These are phyloP conservation scores for Teunomyces funiuensis DNA, from an alignment of 805 yeast genomes.

Conservation along the genomic window DNA sequence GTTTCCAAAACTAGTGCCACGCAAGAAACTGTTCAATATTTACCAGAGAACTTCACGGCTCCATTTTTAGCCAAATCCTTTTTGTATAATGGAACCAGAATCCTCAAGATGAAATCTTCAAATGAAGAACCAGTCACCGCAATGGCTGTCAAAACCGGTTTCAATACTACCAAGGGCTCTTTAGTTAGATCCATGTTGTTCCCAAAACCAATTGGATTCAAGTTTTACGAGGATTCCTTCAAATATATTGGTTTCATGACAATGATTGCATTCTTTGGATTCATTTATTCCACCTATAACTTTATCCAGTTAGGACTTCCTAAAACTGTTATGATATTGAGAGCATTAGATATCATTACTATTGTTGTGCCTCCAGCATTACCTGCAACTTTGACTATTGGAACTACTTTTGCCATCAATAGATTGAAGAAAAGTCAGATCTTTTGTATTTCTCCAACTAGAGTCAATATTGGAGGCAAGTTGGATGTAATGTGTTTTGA, in stretches of 20 bases:
- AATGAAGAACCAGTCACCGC: constrained; percentile 81
- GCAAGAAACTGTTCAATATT: constrained; percentile 55
- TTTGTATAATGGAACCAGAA: constrained; percentile 84
- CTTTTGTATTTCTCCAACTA: constrained; percentile 90
- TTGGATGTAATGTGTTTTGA: constrained; percentile 89
- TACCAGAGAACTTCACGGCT: constrained; percentile 63
- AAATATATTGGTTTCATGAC: constrained; percentile 96
- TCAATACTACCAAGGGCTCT: constrained; percentile 93
- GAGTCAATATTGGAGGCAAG: constrained; percentile 96
- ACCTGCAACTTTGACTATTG: constrained; percentile 96
- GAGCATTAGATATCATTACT: constrained; percentile 92
- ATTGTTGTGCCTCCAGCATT: constrained; percentile 98
- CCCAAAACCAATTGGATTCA: constrained; percentile 92
- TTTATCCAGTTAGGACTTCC: constrained; percentile 77
- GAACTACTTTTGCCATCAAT: constrained; percentile 87
- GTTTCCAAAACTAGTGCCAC: constrained; percentile 76
- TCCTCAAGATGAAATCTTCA: constrained; percentile 76
- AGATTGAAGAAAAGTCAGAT: constrained; percentile 65
- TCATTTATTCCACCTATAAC: constrained; percentile 76
- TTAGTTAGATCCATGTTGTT: constrained; percentile 92
- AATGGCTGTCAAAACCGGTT: constrained; percentile 85
- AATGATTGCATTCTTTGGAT: constrained; percentile 78
- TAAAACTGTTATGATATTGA: constrained; percentile 65
- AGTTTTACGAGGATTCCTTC: constrained; percentile 92
- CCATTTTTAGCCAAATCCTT: constrained; percentile 71